Conservation (phyloP, 352 stramenopile species). For the Pythium phragmitis region DNA sequence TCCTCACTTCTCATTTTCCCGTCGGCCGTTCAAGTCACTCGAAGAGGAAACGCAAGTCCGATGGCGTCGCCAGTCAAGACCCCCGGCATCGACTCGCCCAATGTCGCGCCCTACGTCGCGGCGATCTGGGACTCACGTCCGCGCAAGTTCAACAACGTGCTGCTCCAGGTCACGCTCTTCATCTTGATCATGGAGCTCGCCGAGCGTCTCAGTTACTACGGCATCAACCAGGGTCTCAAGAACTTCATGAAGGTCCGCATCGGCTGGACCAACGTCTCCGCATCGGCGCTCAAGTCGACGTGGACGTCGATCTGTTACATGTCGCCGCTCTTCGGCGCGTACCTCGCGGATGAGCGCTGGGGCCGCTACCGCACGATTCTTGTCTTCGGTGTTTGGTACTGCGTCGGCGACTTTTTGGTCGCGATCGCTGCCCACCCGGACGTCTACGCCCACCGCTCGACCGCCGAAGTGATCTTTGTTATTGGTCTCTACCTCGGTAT, state of each 20-base stretch:
- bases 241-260: conserved; percentile 85
- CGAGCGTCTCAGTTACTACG: conserved; percentile 81
- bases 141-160: conserved; percentile 74
- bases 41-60: neutral
- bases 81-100: conserved; percentile 15
- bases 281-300: conserved; percentile 87
- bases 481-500: conserved; percentile 74
- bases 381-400: conserved; percentile 83
- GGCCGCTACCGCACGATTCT: conserved; percentile 80
- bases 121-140: conserved; percentile 72
- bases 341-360: conserved; percentile 86
- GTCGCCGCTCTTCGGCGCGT: conserved; percentile 77
- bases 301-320: conserved; percentile 90
- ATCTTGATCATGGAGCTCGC: conserved; percentile 87
- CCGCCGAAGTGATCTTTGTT: conserved; percentile 73
- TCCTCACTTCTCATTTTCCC: conserved; percentile 14
- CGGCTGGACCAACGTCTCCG: conserved; percentile 70
- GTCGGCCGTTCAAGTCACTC: neutral
- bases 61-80: conserved; percentile 24
- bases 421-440: conserved; percentile 62
- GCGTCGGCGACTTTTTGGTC: conserved; percentile 62
- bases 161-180: conserved; percentile 83
- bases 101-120: conserved; percentile 14
- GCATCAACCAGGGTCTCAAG: conserved; percentile 87
- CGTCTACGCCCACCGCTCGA: conserved; percentile 36